Percentiles rank a stretch among this genome's conserved stretches.
These are phyloP conservation scores for Trichomonas tenax DNA, from an alignment of 208 protist species.

Conservation along the genomic window DNA sequence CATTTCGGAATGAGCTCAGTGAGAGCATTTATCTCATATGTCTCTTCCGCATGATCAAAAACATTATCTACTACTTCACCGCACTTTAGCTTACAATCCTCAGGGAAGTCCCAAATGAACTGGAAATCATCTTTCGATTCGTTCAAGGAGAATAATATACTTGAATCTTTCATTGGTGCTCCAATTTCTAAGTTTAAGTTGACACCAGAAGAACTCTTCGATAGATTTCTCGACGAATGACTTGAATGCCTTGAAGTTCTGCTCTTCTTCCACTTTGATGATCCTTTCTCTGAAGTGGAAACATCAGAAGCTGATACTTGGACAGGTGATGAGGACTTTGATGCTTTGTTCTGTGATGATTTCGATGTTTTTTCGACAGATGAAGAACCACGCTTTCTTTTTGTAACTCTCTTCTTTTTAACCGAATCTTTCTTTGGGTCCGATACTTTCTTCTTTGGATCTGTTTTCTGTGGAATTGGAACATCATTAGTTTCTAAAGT, in stretches of 20 bases:
- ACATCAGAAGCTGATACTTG: neutral
- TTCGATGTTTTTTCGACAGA: neutral
- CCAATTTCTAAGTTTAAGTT: neutral
- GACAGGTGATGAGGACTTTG: neutral
- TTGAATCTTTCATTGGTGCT: neutral
- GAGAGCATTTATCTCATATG: neutral
- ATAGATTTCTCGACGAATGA: neutral
- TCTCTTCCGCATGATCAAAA: neutral
- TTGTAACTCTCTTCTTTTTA: neutral
- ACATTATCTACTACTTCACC: neutral
- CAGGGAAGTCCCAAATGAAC: neutral
- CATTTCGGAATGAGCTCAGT: neutral
- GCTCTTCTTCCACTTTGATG: neutral
- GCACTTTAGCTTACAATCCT: neutral
- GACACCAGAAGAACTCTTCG: neutral
- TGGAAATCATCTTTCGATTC: neutral
- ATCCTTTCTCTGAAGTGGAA: neutral
- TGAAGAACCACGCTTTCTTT: neutral
- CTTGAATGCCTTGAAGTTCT: neutral
- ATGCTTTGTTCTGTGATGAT: neutral
- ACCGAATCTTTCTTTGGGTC: neutral
- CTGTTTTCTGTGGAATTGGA: neutral
- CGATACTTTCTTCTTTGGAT: neutral
- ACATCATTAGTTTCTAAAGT: neutral
- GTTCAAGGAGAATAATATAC: neutral